phyloP scores from a whole-genome alignment of 306 rosid genomes.

The Acacia confusa region DNA sequence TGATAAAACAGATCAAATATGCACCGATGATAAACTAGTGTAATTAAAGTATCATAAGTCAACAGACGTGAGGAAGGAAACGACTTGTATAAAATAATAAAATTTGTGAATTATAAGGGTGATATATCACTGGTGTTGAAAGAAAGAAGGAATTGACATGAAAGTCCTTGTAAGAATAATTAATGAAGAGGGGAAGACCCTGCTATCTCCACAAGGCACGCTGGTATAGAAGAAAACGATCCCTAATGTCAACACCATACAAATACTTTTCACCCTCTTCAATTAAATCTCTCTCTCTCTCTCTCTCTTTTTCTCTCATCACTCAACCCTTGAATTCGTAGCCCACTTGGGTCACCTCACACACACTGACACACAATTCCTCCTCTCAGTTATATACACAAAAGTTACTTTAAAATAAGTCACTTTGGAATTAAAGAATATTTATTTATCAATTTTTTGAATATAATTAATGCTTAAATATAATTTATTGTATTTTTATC shows the following conservation, averaged over 20 bases:
- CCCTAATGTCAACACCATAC: constrained; percentile 27
- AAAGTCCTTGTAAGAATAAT: constrained; percentile 14
- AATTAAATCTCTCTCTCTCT: constrained; percentile 17
- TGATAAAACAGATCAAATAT: background rate
- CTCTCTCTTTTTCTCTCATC: background rate
- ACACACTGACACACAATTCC: background rate
- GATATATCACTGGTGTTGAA: background rate
- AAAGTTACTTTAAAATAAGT: too few species aligned
- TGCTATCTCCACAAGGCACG: constrained; percentile 26
- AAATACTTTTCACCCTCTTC: constrained; percentile 18
- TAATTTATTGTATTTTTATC: too few species aligned
- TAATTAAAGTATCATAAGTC: background rate
- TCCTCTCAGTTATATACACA: background rate
- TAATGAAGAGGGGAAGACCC: constrained; percentile 36
- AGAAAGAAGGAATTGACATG: background rate
- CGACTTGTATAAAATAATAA: background rate
- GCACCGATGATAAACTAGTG: background rate
- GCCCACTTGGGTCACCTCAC: background rate
- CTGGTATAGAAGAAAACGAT: constrained; percentile 14
- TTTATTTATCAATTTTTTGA: too few species aligned
- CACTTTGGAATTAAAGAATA: too few species aligned
- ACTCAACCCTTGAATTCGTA: background rate
- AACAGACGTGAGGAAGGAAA: background rate
- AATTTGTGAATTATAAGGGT: background rate
- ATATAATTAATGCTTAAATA: too few species aligned